These are phyloP conservation scores for Neofusicoccum sp. DNA, from an alignment of 2,329 filamentous ascomycete species.

Conservation along the genomic window DNA sequence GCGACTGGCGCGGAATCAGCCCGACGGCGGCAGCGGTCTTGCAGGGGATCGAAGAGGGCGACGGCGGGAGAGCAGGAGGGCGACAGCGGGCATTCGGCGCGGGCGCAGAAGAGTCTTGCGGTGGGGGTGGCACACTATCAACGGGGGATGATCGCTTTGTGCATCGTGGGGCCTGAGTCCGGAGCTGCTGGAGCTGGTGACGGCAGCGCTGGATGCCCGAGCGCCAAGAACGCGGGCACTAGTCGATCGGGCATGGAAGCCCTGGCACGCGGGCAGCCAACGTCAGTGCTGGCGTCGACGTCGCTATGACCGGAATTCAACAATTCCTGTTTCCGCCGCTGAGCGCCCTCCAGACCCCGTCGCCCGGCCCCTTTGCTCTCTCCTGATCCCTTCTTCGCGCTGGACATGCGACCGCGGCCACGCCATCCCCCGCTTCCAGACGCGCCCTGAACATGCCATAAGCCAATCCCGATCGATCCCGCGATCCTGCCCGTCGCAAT, in stretches of 20 bases:
- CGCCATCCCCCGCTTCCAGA: neutral
- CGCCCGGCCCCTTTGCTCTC: neutral
- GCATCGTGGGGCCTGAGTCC: constrained; percentile 14
- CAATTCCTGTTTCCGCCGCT: constrained; percentile 9
- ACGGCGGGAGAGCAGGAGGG: neutral
- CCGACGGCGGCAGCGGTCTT: constrained; percentile 21
- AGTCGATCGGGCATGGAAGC: constrained; percentile 15
- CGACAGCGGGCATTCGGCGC: neutral
- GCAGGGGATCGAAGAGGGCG: neutral
- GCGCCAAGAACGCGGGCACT: constrained; percentile 5
- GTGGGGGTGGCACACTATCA: neutral
- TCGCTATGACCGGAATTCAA: constrained; percentile 13
- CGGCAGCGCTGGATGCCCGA: constrained; percentile 13
- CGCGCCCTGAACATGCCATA: constrained; percentile 4
- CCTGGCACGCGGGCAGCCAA: constrained; percentile 5
- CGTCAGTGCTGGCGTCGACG: neutral
- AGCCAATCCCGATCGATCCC: constrained; percentile 7
- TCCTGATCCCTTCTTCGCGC: neutral
- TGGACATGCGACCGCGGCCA: neutral
- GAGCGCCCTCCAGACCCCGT: neutral
- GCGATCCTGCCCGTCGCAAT: constrained; percentile 2
- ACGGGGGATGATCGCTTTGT: constrained; percentile 18
- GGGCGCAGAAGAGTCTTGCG: constrained; percentile 1
- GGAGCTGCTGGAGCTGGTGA: constrained; percentile 12
- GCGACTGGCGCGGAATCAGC: constrained; percentile 3